Evolutionary conservation across 1,284 basidiomycete species (phyloP).

Genomic region (Sanghuangporus baumii): DNA sequence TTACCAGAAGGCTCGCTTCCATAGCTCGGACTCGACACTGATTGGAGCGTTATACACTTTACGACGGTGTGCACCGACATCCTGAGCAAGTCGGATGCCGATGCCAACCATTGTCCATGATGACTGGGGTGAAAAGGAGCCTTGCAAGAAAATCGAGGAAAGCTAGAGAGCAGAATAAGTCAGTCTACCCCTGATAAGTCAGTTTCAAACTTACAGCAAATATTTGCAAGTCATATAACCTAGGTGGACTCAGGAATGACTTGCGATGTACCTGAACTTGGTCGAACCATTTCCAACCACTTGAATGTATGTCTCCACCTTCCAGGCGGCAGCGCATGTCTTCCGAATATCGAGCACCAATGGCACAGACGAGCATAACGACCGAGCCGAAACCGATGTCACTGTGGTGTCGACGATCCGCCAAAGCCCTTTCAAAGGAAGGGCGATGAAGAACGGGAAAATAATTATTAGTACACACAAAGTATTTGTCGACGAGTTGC

Average conservation of each 20-base stretch:
- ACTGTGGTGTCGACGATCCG: conserved; percentile 49
- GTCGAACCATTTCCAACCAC: conserved; percentile 73
- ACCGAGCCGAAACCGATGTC: conserved; percentile 63
- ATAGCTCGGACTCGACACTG: conserved; percentile 58
- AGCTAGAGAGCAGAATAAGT: conserved; percentile 8
- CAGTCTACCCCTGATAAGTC: neutral
- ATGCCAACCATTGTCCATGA: conserved; percentile 70
- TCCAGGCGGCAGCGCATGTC: conserved; percentile 54
- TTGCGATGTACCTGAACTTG: conserved; percentile 52
- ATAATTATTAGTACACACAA: conserved; percentile 53
- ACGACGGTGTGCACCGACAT: conserved; percentile 60
- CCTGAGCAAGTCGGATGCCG: conserved; percentile 63
- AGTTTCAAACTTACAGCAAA: conserved; percentile 30
- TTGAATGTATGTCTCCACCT: conserved; percentile 41
- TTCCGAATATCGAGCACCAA: conserved; percentile 63
- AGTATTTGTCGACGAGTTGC: conserved; percentile 65
- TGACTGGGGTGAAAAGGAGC: conserved; percentile 61
- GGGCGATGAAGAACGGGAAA: conserved; percentile 75
- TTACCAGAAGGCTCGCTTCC: conserved; percentile 80
- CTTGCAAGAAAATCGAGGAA: conserved; percentile 38
- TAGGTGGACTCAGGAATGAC: conserved; percentile 48
- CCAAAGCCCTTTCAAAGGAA: conserved; percentile 61
- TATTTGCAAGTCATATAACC: conserved; percentile 71
- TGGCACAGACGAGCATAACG: conserved; percentile 70
- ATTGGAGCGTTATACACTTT: conserved; percentile 35